These are phyloP conservation scores for Anethum foeniculum DNA, from an alignment of 140 eudicot species.

Conservation along the genomic window DNA sequence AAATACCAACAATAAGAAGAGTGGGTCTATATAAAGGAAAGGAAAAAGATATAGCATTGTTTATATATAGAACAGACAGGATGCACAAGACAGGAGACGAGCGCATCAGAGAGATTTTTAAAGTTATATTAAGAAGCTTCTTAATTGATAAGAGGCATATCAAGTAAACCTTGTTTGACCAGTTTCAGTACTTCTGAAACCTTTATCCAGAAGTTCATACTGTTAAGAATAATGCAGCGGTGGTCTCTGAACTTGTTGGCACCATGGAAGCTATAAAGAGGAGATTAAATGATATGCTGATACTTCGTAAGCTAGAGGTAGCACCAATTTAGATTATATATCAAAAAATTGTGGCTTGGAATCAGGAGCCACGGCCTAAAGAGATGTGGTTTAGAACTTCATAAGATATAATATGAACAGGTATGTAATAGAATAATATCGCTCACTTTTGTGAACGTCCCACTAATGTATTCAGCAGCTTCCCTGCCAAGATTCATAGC, in stretches of 20 bases:
- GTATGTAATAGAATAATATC: background rate
- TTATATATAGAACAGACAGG: background rate
- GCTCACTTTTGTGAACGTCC: constrained; percentile 76
- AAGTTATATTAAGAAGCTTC: background rate
- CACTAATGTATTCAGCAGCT: constrained; percentile 93
- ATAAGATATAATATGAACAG: background rate
- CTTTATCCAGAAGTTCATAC: background rate
- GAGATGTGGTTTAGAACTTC: background rate
- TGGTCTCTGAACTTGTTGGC: background rate
- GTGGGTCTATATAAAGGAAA: background rate
- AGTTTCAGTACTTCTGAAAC: too few species aligned
- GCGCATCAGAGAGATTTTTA: background rate
- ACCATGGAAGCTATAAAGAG: background rate
- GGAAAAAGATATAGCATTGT: background rate
- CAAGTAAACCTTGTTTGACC: too few species aligned
- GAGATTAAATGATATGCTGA: background rate
- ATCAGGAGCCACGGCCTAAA: background rate
- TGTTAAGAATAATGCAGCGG: background rate
- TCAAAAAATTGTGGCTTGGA: background rate
- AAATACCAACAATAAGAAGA: constrained; percentile 15
- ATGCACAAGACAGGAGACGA: background rate
- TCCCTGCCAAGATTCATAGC: constrained; percentile 94
- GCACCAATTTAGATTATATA: background rate
- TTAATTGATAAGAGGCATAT: too few species aligned
- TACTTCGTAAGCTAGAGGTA: background rate